phyloP scores from a whole-genome alignment of 2,329 filamentous ascomycete species.

The Aspergillus jensenii region DNA sequence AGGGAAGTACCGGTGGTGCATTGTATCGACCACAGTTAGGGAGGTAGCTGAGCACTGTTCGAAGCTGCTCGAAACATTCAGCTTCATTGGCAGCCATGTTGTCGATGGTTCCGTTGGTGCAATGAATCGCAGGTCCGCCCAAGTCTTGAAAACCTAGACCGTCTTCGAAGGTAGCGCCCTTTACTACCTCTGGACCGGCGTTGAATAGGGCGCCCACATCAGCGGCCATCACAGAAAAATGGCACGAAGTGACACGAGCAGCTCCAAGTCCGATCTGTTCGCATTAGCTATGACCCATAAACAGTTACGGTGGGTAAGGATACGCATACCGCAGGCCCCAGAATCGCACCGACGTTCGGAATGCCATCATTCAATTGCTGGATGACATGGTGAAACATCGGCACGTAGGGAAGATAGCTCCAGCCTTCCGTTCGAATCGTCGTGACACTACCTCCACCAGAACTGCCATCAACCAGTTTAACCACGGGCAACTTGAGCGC shows the following conservation, averaged over 20 bases:
- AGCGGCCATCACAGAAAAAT: conserved; percentile 66
- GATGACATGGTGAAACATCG: conserved; percentile 54
- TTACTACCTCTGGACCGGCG: conserved; percentile 63
- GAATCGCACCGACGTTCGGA: conserved; percentile 62
- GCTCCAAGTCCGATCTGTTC: conserved; percentile 59
- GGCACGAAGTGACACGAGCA: conserved; percentile 60
- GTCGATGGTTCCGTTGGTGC: conserved; percentile 66
- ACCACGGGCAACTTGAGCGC: conserved; percentile 59
- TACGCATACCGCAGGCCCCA: conserved; percentile 55
- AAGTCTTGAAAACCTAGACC: conserved; percentile 59
- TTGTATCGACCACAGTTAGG: conserved; percentile 56
- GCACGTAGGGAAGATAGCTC: conserved; percentile 61
- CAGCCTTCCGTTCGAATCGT: conserved; percentile 57
- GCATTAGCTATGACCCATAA: conserved; percentile 1
- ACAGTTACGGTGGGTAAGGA: background rate
- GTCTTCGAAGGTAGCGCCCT: conserved; percentile 64
- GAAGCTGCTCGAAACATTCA: conserved; percentile 62
- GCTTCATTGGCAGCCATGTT: conserved; percentile 61
- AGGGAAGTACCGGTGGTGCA: conserved; percentile 51
- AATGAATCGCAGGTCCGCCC: conserved; percentile 62
- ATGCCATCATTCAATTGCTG: conserved; percentile 63
- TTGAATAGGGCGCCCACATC: conserved; percentile 64
- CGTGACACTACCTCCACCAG: conserved; percentile 62
- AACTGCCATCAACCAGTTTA: conserved; percentile 65
- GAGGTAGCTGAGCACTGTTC: conserved; percentile 57